Evolutionary conservation across 106 monocot species (phyloP), one percentile per base, ranked within the genome.

Genomic region (Dendrobium catenatum): DNA sequence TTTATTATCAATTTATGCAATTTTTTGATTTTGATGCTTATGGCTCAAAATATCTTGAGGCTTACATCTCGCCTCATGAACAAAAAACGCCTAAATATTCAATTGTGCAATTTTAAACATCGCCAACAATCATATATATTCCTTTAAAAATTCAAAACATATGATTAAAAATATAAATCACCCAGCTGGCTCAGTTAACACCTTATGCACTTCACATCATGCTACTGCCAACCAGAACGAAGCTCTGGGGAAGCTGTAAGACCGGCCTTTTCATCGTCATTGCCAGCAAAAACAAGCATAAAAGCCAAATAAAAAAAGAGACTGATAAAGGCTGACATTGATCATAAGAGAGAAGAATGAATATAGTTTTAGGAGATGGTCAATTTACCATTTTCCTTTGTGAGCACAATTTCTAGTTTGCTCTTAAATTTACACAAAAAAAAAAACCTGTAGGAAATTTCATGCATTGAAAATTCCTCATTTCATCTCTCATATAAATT

Each of bases 261-360:
- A 37, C 37, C 31, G 70, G 70, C 70, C 70, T 70, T 70, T 70
- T 70, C 33, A 70, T 37, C 70, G 16, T 31, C 70, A 70, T 37
- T 10, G 37, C 70, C 70, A 70, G 70, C 70, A 37, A 70, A 33
- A 70, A 61, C 5, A 22, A 19, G 7, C 61, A 61, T n/a, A 61
- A 61, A 22, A 61, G 20, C 0, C n/a, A 61, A 7, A 61, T 54
- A 4, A 22, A 61, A 31, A n/a, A 61, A 61, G 61, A 61, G 22
- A 61, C 61, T 10, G n/a, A 61, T 22, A 61, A 61, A 22, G n/a
- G 22, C 22, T 61, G 22, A 20, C 22, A 61, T 61, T 61, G 51
- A 61, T 61, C 22, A n/a, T 61, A 61, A 22, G 61, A 22, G 61
- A 22, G 22, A 61, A 2, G 6, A 19, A 22, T 3, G 61, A 20